A percentile compares a stretch with the other conserved stretches of the same genome.
phyloP scores from a whole-genome alignment of 73 alveolate species.

The Paramecium primaurelia region DNA sequence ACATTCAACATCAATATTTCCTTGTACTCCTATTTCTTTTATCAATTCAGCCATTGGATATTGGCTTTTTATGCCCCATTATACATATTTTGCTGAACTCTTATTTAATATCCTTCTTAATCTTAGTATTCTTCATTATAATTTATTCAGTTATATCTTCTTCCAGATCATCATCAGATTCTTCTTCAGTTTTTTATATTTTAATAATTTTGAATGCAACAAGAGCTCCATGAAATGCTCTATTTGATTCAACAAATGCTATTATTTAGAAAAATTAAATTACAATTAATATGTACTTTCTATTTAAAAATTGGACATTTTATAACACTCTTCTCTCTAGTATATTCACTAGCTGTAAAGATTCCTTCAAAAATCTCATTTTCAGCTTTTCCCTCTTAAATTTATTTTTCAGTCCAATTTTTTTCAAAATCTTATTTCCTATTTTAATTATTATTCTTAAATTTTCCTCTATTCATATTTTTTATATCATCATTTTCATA shows the following conservation, averaged over 20 bases:
- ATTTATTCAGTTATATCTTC: not conserved
- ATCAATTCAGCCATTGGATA: slow-evolving; percentile 50
- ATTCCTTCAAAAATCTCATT: slow-evolving; percentile 30
- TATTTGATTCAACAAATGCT: not conserved
- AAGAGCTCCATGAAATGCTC: slow-evolving; percentile 61
- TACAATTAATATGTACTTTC: slow-evolving; percentile 34
- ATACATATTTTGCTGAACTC: slow-evolving; percentile 28
- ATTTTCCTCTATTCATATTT: not conserved
- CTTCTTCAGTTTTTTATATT: not conserved
- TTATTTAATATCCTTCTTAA: not conserved
- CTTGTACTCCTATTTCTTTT: slow-evolving; percentile 84
- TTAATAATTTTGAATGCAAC: slow-evolving; percentile 21
- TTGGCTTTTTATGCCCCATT: not conserved
- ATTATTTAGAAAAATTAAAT: not conserved
- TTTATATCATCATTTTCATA: not conserved
- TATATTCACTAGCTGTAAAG: not conserved
- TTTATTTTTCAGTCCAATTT: slow-evolving; percentile 1
- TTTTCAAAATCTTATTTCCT: not conserved
- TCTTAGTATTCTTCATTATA: not conserved
- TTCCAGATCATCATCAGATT: not conserved
- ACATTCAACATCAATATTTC: slow-evolving; percentile 88
- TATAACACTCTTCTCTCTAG: not conserved
- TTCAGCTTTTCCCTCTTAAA: not conserved
- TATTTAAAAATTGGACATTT: slow-evolving; percentile 19
- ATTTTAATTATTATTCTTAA: not conserved